A percentile compares a stretch with the other conserved stretches of the same genome.
These are phyloP conservation scores for Decorospora gaudefroyi DNA, from an alignment of 2,329 filamentous ascomycete species.

Conservation along the genomic window DNA sequence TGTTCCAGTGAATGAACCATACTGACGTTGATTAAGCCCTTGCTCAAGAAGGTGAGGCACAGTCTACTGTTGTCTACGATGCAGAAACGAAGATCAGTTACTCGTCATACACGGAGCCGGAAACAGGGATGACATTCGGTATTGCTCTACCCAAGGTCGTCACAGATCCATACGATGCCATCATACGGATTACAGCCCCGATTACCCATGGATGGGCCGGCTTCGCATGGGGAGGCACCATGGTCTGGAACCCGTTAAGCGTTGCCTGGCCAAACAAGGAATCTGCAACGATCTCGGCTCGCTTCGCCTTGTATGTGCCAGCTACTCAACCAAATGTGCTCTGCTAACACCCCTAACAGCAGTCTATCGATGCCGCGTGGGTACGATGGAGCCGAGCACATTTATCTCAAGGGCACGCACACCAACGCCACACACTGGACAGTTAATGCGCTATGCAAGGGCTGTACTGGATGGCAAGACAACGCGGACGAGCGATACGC, in stretches of 20 bases:
- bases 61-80: slow-evolving; percentile 39
- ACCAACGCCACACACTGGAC: slow-evolving; percentile 44
- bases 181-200: slow-evolving; percentile 38
- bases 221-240: slow-evolving; percentile 41
- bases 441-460: slow-evolving; percentile 37
- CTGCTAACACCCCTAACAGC: slow-evolving; percentile 28
- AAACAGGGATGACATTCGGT: slow-evolving; percentile 38
- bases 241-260: slow-evolving; percentile 44
- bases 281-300: slow-evolving; percentile 33
- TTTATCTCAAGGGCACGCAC: slow-evolving; percentile 35
- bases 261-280: slow-evolving; percentile 40
- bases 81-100: slow-evolving; percentile 39
- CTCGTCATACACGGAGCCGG: slow-evolving; percentile 36
- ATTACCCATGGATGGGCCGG: slow-evolving; percentile 35
- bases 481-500: slow-evolving; percentile 35
- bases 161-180: slow-evolving; percentile 40
- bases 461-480: slow-evolving; percentile 39
- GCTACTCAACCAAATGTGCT: neutral
- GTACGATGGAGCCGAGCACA: slow-evolving; percentile 38
- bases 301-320: slow-evolving; percentile 39
- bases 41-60: slow-evolving; percentile 38
- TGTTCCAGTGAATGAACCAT: neutral
- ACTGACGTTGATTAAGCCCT: slow-evolving; percentile 25
- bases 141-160: slow-evolving; percentile 38
- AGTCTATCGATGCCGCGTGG: slow-evolving; percentile 31